Evolutionary conservation across 2,329 filamentous ascomycete species (phyloP), one percentile per base, ranked within the genome.

Genomic region (Aspergillus candidus): DNA sequence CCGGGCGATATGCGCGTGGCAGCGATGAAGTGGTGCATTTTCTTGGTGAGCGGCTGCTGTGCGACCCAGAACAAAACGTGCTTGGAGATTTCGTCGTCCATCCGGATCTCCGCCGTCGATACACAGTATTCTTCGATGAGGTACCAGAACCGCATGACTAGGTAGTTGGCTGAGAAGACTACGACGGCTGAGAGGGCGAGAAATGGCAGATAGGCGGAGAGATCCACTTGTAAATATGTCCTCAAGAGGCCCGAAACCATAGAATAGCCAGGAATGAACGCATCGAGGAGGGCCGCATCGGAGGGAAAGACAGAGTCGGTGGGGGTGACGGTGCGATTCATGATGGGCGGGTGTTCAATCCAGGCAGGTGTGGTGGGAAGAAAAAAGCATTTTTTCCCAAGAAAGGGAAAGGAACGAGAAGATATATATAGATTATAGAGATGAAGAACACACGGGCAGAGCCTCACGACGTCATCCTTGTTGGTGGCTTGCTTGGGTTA

Each of bases 31-130:
- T 74, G 74, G 11, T 79, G 78, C 0, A 81, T 77, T 4, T 69
- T 67, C 48, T 76, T 73, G 14, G 80, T 73, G 51, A 86, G 85
- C 3, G 67, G 62, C 61, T 87, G 83, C 30, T 70, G 65, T 2
- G 82, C 74, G 2, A 86, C 74, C 83, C 83, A 87, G 18, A 72
- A 73, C 80, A 86, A 85, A 33, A 86, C 57, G 56, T 85, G 84
- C 57, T 82, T 82, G 68, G 85, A 87, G 44, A 84, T 78, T 59
- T 87, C 83, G 54, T 88, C 84, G 45, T 86, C 82, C 22, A 78
- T 74, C 35, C 80, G 75, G 32, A 88, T 77, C 53, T 83, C 78
- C 13, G 83, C 82, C 1, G 76, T 78, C 3, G 79, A 83, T 72
- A 84, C 80, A 53, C 83, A 75, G 54, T 84, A 69, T 5, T 67